Percentiles rank a stretch among this genome's conserved stretches.
These are phyloP conservation scores for Sinapis alba DNA, from an alignment of 441 rosid species.

Conservation along the genomic window DNA sequence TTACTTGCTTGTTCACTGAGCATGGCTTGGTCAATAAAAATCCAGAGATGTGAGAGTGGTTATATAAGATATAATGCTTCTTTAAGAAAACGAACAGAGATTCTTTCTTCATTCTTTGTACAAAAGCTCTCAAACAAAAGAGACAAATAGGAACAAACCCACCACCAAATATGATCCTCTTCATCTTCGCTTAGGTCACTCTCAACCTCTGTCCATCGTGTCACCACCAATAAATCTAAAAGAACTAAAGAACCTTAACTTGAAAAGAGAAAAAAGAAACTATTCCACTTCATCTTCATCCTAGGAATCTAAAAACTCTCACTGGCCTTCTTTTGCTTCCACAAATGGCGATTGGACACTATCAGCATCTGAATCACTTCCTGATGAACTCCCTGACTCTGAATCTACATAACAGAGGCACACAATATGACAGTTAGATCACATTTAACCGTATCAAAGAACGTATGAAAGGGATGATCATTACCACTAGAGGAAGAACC, in stretches of 20 bases:
- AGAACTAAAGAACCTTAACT: background rate
- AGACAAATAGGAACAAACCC: background rate
- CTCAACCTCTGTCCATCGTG: background rate
- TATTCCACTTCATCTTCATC: no score
- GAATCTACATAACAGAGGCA: constrained; percentile 53
- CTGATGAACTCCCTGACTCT: constrained; percentile 83
- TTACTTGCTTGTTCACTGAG: background rate
- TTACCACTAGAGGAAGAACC: constrained; percentile 87
- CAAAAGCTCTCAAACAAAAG: background rate
- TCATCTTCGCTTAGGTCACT: constrained; percentile 2
- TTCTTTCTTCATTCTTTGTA: background rate
- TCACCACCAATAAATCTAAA: background rate
- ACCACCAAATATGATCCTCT: background rate
- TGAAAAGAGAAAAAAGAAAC: no score
- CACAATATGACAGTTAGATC: background rate
- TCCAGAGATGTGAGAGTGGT: no score
- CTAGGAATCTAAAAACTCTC: background rate
- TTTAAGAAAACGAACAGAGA: background rate
- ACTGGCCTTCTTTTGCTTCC: constrained; percentile 20
- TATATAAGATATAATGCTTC: background rate
- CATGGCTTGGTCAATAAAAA: no score
- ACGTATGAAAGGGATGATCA: background rate
- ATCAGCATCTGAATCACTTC: no score
- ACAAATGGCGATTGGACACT: no score
- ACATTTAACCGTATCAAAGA: background rate